Conservation (phyloP, 257 asterid genomes). For the Solanum neorickii region DNA sequence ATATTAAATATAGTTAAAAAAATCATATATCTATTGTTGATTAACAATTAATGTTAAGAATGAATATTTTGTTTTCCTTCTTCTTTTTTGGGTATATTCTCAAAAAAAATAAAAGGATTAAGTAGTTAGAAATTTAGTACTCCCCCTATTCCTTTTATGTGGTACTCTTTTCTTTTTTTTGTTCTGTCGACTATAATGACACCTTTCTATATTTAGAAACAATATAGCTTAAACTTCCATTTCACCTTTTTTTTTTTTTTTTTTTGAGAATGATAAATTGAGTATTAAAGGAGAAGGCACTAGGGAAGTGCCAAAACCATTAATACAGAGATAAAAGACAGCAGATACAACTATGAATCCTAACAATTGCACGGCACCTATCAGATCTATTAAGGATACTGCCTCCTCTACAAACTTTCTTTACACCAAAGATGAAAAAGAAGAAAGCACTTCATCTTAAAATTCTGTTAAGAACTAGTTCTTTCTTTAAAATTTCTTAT, state of each 20-base stretch:
- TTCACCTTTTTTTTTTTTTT: neutral
- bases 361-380: neutral
- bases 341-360: neutral
- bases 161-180: neutral
- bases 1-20: neutral
- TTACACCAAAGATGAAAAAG: neutral
- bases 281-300: neutral
- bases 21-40: neutral
- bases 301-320: neutral
- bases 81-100: neutral
- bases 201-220: neutral
- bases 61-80: neutral
- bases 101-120: neutral
- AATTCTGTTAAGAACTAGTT: neutral
- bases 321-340: neutral
- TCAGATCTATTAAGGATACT: neutral
- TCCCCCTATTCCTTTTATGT: neutral
- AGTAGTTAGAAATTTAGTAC: neutral
- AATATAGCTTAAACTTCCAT: neutral
- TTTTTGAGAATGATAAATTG: neutral
- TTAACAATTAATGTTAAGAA: neutral
- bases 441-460: neutral
- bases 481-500: neutral
- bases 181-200: neutral
- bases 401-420: neutral